Conservation (phyloP, 2,329 filamentous ascomycete species). For the Colletotrichum sp. region DNA sequence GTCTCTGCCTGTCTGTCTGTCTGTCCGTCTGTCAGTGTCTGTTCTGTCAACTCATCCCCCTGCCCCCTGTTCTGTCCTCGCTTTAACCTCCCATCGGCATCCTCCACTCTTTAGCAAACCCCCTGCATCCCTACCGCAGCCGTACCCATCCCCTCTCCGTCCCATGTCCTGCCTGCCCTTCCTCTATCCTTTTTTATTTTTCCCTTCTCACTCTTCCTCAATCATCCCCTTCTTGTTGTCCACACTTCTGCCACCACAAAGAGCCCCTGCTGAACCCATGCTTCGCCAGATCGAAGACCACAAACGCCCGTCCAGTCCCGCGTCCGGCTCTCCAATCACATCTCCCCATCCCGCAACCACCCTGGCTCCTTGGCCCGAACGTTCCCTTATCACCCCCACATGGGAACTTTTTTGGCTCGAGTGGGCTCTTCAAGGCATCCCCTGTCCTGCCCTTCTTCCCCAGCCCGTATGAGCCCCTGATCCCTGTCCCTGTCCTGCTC, state of each 20-base stretch:
- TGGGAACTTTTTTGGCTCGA: constrained; percentile 20
- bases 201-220: not conserved
- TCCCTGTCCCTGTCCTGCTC: not conserved
- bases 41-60: not conserved
- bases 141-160: not conserved
- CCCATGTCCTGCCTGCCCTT: not conserved
- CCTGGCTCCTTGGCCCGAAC: not conserved
- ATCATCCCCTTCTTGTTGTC: not conserved
- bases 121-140: not conserved
- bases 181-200: not conserved
- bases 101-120: not conserved
- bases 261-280: not conserved
- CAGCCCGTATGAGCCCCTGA: not conserved
- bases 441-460: not conserved
- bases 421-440: not conserved
- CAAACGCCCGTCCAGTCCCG: constrained; percentile 16
- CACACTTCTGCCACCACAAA: not conserved
- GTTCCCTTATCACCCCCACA: constrained; percentile 18
- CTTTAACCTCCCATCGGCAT: not conserved
- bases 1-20: not conserved
- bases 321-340: constrained; percentile 1
- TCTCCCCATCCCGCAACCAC: not conserved
- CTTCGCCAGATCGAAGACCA: constrained; percentile 17
- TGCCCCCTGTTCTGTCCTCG: not conserved
- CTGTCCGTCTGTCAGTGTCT: not conserved